Evolutionary conservation across 306 rosid genomes (phyloP).

Genomic region (Corylus americana): DNA sequence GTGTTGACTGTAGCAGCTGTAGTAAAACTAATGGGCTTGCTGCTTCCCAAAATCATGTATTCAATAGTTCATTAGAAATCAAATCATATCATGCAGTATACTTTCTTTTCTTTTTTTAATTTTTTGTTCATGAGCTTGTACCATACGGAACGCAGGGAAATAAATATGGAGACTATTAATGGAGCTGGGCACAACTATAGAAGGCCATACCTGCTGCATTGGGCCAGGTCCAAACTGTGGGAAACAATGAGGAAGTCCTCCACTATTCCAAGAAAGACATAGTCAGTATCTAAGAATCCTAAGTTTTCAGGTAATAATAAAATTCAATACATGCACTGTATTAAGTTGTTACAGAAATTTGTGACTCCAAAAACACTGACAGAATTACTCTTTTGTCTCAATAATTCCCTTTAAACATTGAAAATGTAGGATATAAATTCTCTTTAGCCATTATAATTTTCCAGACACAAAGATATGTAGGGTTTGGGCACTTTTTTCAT

Average conservation of each 20-base stretch:
- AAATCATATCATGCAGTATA: not conserved
- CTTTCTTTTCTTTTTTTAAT: too few relatives aligned
- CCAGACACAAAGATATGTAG: not conserved
- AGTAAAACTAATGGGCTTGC: not conserved
- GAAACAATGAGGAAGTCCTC: slow-evolving; percentile 96
- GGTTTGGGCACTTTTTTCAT: not conserved
- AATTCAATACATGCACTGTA: slow-evolving; percentile 5
- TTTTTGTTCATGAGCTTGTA: not conserved
- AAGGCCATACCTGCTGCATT: slow-evolving; percentile 74
- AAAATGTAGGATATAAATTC: not conserved
- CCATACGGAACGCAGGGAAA: not conserved
- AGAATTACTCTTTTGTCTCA: not conserved
- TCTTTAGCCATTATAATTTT: not conserved
- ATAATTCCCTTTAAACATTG: not conserved
- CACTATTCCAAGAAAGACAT: slow-evolving; percentile 53
- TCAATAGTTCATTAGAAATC: not conserved
- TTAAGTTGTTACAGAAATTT: not conserved
- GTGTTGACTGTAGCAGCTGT: not conserved
- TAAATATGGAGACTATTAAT: not conserved
- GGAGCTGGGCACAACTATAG: not conserved
- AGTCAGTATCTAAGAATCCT: slow-evolving; percentile 39
- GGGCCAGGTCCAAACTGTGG: slow-evolving; percentile 98
- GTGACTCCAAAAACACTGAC: not conserved
- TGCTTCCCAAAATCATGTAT: not conserved
- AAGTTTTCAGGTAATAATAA: not conserved